phyloP scores from a whole-genome alignment of 225 moss, liverwort and hornwort genomes.

The Pleurozium schreberi region DNA sequence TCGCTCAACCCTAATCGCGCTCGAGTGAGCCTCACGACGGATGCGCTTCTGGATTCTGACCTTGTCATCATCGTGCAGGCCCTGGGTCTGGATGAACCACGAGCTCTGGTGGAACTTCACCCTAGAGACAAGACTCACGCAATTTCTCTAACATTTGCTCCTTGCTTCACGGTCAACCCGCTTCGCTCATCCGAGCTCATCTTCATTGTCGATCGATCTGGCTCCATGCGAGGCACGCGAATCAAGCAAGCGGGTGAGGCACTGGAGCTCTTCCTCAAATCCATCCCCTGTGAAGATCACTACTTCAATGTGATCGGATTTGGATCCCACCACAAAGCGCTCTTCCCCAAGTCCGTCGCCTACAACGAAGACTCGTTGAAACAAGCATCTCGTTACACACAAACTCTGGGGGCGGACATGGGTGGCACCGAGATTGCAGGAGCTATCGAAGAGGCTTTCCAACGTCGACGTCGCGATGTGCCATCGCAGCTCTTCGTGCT shows the following conservation, averaged over 20 bases:
- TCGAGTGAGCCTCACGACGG: constrained; percentile 11
- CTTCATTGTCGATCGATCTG: constrained; percentile 49
- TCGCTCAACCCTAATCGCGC: not conserved
- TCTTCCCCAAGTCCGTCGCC: constrained; percentile 27
- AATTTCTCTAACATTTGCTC: constrained; percentile 27
- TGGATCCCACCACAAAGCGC: not conserved
- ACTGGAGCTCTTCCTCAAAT: constrained; percentile 32
- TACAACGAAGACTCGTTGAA: constrained; percentile 23
- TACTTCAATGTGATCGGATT: constrained; percentile 60
- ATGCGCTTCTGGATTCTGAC: constrained; percentile 24
- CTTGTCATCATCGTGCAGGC: constrained; percentile 29
- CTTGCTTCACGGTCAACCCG: constrained; percentile 23
- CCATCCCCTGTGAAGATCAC: constrained; percentile 44
- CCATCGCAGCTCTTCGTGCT: constrained; percentile 35
- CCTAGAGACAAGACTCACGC: constrained; percentile 24
- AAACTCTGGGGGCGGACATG: constrained; percentile 19
- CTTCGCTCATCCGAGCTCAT: constrained; percentile 34
- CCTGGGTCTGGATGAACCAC: constrained; percentile 18
- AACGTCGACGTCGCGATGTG: constrained; percentile 26
- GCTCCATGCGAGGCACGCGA: constrained; percentile 15
- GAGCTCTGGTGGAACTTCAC: constrained; percentile 41
- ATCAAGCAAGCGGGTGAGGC: constrained; percentile 28
- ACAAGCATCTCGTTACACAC: constrained; percentile 3
- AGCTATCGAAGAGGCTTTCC: constrained; percentile 20
- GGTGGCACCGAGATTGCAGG: constrained; percentile 43